Evolutionary conservation across 805 yeast genomes (phyloP).

Genomic region (Candida lessepsii): DNA sequence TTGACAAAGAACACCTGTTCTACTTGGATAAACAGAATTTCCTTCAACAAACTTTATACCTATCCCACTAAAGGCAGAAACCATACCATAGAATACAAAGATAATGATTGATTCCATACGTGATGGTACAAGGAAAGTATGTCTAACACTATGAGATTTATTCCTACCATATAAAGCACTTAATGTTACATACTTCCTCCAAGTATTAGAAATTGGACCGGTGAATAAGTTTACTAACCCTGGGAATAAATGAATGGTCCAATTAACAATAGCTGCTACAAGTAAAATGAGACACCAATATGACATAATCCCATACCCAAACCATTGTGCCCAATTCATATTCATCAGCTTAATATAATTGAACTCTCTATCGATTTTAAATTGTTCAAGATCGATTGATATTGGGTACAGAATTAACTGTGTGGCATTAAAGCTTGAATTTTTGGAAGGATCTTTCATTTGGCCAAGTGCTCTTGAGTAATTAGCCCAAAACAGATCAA

Average conservation of each 20-base stretch:
- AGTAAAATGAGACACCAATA: slow-evolving; percentile 43
- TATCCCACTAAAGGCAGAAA: slow-evolving; percentile 16
- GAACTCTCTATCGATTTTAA: slow-evolving; percentile 2
- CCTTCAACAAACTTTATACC: slow-evolving; percentile 9
- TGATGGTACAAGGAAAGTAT: slow-evolving; percentile 40
- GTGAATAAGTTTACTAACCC: slow-evolving; percentile 15
- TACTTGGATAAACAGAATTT: slow-evolving; percentile 9
- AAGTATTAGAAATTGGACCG: slow-evolving; percentile 19
- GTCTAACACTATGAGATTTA: slow-evolving; percentile 14
- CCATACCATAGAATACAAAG: slow-evolving; percentile 26
- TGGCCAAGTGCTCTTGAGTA: slow-evolving; percentile 12
- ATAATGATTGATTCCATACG: slow-evolving; percentile 48
- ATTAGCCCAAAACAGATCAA: slow-evolving; percentile 15
- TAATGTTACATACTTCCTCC: slow-evolving; percentile 19
- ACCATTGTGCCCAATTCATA: slow-evolving; percentile 25
- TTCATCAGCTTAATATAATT: slow-evolving; percentile 5
- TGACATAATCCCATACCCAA: slow-evolving; percentile 33
- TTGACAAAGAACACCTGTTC: slow-evolving; percentile 26
- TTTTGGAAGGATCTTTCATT: slow-evolving; percentile 4
- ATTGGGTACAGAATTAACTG: slow-evolving; percentile 13
- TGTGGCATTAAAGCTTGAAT: slow-evolving; percentile 8
- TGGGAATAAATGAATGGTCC: slow-evolving; percentile 25
- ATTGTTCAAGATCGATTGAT: slow-evolving; percentile 6
- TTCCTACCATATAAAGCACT: slow-evolving; percentile 18
- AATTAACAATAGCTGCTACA: slow-evolving; percentile 25